Conservation (phyloP, 2,329 filamentous ascomycete species). For the Colletotrichum falcatum region DNA sequence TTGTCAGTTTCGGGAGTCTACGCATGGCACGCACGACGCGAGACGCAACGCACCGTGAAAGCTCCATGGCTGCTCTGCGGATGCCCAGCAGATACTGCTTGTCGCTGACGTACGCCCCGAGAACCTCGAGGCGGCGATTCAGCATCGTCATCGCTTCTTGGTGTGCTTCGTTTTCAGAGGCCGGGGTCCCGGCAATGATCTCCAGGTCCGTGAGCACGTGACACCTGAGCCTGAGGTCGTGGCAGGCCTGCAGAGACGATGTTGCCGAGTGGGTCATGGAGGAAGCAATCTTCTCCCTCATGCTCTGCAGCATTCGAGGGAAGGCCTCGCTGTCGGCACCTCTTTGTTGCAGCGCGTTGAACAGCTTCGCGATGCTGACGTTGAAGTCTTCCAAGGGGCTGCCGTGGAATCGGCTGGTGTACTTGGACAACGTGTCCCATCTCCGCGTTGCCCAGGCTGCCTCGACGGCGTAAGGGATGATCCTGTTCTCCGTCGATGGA, state of each 20-base stretch:
- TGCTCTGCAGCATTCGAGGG: constrained; percentile 65
- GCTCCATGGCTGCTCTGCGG: constrained; percentile 86
- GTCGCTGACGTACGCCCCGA: constrained; percentile 90
- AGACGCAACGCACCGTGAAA: constrained; percentile 74
- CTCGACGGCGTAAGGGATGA: constrained; percentile 88
- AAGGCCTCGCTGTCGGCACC: constrained; percentile 64
- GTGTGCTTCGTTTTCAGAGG: constrained; percentile 55
- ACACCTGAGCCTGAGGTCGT: constrained; percentile 85
- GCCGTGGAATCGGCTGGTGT: constrained; percentile 67
- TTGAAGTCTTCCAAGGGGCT: constrained; percentile 78
- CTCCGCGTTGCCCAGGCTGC: constrained; percentile 91
- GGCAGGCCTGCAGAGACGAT: constrained; percentile 83
- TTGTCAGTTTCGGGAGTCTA: background rate
- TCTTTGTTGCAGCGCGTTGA: constrained; percentile 70
- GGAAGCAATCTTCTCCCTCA: constrained; percentile 78
- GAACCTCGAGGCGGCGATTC: constrained; percentile 82
- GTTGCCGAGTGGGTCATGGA: constrained; percentile 83
- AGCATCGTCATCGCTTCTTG: constrained; percentile 66
- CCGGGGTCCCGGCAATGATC: constrained; percentile 69
- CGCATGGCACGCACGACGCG: no score
- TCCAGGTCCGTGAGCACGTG: constrained; percentile 92
- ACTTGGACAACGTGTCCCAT: constrained; percentile 80
- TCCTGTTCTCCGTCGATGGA: constrained; percentile 65
- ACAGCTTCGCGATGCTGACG: constrained; percentile 74
- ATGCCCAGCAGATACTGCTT: constrained; percentile 94